phyloP scores from a whole-genome alignment of 2,329 filamentous ascomycete species.

The Cryphonectria naterciae region DNA sequence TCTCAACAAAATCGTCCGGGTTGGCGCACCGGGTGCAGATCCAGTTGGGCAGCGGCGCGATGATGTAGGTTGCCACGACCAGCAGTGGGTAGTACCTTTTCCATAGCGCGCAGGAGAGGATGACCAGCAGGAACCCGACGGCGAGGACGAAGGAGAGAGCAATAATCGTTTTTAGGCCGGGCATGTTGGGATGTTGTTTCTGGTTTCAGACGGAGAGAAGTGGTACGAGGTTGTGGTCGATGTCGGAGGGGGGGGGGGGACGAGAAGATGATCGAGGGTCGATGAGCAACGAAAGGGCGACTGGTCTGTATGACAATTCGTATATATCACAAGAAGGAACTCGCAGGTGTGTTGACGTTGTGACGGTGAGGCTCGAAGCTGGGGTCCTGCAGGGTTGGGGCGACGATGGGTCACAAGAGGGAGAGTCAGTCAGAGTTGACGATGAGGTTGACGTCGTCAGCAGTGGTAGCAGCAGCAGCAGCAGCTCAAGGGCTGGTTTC shows the following conservation, averaged over 20 bases:
- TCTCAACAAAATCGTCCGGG: conserved; percentile 93
- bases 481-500: conserved; percentile 13
- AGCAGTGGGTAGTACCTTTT: conserved; percentile 93
- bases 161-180: conserved; percentile 97
- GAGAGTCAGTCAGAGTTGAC: conserved; percentile 4
- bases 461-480: conserved; percentile 20
- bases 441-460: conserved; percentile 29
- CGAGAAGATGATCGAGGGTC: not conserved
- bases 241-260: not conserved
- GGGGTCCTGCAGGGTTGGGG: conserved; percentile 2
- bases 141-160: conserved; percentile 98
- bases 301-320: not conserved
- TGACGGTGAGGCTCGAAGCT: not conserved
- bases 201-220: conserved; percentile 15
- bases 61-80: conserved; percentile 92
- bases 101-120: conserved; percentile 95
- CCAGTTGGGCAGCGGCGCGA: conserved; percentile 96
- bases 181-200: conserved; percentile 48
- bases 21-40: conserved; percentile 87
- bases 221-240: conserved; percentile 8
- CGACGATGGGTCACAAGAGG: not conserved
- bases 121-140: conserved; percentile 97
- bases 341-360: not conserved
- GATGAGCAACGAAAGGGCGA: not conserved
- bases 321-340: not conserved